phyloP scores from a whole-genome alignment of 805 yeast species.

The Clavispora asparagi region DNA sequence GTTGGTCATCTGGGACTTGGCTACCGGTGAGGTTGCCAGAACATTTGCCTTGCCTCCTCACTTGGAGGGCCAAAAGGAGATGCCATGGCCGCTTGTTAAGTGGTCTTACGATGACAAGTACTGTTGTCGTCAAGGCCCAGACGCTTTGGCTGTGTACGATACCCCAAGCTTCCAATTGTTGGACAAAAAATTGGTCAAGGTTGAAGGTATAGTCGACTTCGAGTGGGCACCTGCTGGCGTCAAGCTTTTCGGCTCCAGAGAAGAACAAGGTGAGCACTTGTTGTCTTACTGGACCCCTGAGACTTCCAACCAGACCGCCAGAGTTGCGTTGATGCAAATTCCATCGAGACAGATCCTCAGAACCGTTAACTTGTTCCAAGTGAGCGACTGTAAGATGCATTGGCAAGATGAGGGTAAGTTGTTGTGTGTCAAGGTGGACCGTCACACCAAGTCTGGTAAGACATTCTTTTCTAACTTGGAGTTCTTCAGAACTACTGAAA shows the following conservation, averaged over 20 bases:
- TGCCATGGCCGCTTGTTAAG: constrained; percentile 94
- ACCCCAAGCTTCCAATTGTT: constrained; percentile 70
- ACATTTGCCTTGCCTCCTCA: constrained; percentile 86
- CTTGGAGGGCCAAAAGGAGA: constrained; percentile 59
- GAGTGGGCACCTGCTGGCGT: constrained; percentile 93
- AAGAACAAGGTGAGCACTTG: constrained; percentile 54
- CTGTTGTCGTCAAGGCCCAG: constrained; percentile 94
- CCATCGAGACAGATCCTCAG: constrained; percentile 80
- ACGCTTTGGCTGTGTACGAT: constrained; percentile 87
- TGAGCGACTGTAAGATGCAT: constrained; percentile 79
- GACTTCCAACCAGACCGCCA: constrained; percentile 84
- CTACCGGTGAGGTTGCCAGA: constrained; percentile 76
- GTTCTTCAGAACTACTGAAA: constrained; percentile 81
- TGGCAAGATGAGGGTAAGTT: constrained; percentile 89
- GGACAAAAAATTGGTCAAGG: constrained; percentile 79
- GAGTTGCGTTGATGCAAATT: constrained; percentile 84
- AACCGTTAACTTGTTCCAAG: constrained; percentile 92
- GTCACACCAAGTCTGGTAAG: constrained; percentile 94
- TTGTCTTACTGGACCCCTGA: constrained; percentile 98
- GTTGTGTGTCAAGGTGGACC: constrained; percentile 91
- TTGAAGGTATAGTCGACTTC: constrained; percentile 83
- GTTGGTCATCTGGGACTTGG: constrained; percentile 87
- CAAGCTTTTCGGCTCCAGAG: constrained; percentile 51
- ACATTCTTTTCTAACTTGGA: constrained; percentile 87
- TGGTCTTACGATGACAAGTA: constrained; percentile 92